phyloP scores from a whole-genome alignment of 345 rosid genomes.

The Leavenworthia alabamica region DNA sequence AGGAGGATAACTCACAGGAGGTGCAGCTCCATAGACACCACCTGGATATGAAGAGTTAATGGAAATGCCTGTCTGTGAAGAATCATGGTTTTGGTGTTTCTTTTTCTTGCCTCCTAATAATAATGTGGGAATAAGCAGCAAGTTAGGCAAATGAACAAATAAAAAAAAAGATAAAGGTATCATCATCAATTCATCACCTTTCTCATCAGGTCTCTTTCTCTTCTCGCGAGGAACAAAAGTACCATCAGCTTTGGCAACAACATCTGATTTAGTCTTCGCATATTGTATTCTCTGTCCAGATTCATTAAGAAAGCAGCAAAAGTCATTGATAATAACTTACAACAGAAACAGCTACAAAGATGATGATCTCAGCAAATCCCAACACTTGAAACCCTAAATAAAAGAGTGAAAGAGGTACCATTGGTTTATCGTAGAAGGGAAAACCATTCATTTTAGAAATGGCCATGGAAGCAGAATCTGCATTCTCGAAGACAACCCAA shows the following conservation, averaged over 20 bases:
- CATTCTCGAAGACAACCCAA: slow-evolving; percentile 89
- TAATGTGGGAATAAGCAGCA: neutral
- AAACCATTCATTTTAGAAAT: slow-evolving; percentile 82
- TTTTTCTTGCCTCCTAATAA: slow-evolving; percentile 55
- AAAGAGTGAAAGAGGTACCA: no score
- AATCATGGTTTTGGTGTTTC: slow-evolving; percentile 75
- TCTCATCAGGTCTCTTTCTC: slow-evolving; percentile 88
- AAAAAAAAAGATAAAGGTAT: no score
- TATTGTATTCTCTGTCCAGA: slow-evolving; percentile 90
- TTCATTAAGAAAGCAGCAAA: no score
- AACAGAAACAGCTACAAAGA: no score
- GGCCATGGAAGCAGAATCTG: slow-evolving; percentile 63
- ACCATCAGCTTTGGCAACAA: slow-evolving; percentile 93
- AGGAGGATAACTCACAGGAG: slow-evolving; percentile 69
- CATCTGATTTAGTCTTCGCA: slow-evolving; percentile 91
- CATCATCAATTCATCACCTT: slow-evolving; percentile 59
- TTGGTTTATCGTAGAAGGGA: slow-evolving; percentile 87
- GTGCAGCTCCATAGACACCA: slow-evolving; percentile 67
- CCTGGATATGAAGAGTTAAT: slow-evolving; percentile 62
- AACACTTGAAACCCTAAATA: no score
- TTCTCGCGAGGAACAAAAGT: slow-evolving; percentile 96
- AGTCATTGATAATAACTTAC: no score
- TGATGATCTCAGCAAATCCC: no score
- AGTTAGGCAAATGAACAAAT: neutral
- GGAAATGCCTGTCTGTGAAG: slow-evolving; percentile 49